These are phyloP conservation scores for Hanseniaspora mollemarum DNA, from an alignment of 805 yeast species.

Conservation along the genomic window DNA sequence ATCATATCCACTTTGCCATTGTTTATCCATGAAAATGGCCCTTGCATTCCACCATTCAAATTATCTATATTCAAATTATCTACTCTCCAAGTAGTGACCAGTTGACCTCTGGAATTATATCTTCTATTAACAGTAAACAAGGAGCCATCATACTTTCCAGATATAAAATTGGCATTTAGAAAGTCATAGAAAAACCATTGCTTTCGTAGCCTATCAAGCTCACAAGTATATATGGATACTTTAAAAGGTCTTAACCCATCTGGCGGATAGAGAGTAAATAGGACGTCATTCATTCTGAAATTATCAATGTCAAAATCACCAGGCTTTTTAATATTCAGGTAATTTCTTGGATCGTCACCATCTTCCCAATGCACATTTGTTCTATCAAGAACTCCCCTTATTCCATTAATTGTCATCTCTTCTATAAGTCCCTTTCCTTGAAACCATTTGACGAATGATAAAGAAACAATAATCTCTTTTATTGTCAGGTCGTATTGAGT, in stretches of 20 bases:
- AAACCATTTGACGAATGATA: conserved; percentile 77
- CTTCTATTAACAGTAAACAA: conserved; percentile 76
- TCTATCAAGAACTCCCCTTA: conserved; percentile 87
- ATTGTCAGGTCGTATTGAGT: conserved; percentile 90
- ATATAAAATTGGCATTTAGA: conserved; percentile 67
- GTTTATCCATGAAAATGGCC: conserved; percentile 96
- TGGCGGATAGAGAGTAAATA: conserved; percentile 76
- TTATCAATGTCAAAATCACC: conserved; percentile 90
- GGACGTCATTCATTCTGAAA: conserved; percentile 71
- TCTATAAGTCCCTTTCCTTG: conserved; percentile 80
- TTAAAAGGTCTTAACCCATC: conserved; percentile 68
- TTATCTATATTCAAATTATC: conserved; percentile 83
- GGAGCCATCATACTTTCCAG: conserved; percentile 89
- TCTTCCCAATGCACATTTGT: conserved; percentile 76
- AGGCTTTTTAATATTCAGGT: conserved; percentile 57
- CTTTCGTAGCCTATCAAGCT: conserved; percentile 64
- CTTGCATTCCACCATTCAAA: conserved; percentile 76
- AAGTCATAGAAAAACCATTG: conserved; percentile 91
- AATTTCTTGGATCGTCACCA: conserved; percentile 71
- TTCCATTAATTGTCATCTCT: conserved; percentile 67
- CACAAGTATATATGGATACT: conserved; percentile 79
- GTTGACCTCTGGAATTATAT: conserved; percentile 19
- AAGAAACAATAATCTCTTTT: conserved; percentile 68
- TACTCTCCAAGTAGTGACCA: conserved; percentile 63
- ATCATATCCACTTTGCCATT: conserved; percentile 85